Base-by-base conservation (phyloP, 805 yeast genomes). In the Pichia scutulata region DNA sequence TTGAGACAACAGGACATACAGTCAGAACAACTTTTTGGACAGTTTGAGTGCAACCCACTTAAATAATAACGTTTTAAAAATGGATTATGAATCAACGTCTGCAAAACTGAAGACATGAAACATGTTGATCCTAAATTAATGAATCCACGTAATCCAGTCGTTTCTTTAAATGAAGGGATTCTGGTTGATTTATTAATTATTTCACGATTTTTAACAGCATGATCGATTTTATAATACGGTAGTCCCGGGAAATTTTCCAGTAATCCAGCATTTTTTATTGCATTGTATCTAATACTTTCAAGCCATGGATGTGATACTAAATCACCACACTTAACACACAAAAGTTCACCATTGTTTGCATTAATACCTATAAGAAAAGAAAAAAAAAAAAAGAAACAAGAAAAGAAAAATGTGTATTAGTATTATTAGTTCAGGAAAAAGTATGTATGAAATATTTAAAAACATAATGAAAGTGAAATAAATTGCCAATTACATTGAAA, bases 121-220 rank as follows among this genome's bases (percentile, higher is more conserved):
- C 99, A 93, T 0, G 99, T 93, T 0, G 99, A 86, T 0, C 99
- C 99, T 82, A 92, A 81, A 65, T 92, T 92, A 47, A 89, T 82
- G 57, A 93, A 79, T 3, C 99, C 99, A 47, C 86, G 77, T 21
- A 93, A 70, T 0, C 97, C 98, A n/a, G 82, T 76, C 7, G 80
- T 72, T 1, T 90, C 84, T 47, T 75, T 76, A 57, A 61, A 67
- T 21, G 71, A 64, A 36, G 88, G 86, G 5, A 59, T 16, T 41
- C 66, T 60, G 1, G 77, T 68, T 33, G 67, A 61, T 22, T 65
- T 47, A 2, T 52, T 44, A 6, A 75, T 62, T 24, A 69, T 46
- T 22, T 61, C 57, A 2, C 47, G 50, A 22, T 60, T 60, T n/a
- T 57, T 56, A 0, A 48, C 22, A 40, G 63, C 60, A 43, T 62